phyloP scores from a whole-genome alignment of 2,329 filamentous ascomycete genomes.

The Curvularia hawaiiensis region DNA sequence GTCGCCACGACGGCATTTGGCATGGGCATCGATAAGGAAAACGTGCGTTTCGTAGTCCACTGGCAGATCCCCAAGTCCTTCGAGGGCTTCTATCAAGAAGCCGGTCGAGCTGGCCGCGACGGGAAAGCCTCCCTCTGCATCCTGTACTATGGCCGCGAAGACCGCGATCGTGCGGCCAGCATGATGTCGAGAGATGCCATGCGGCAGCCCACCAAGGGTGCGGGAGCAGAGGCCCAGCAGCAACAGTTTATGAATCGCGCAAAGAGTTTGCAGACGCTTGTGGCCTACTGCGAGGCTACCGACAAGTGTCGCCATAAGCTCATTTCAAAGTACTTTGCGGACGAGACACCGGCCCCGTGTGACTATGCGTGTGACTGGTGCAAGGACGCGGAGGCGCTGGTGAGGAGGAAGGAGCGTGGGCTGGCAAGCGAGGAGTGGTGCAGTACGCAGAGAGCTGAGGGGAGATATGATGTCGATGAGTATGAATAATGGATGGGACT shows the following conservation, averaged over 20 bases:
- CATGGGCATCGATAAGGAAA: conserved; percentile 96
- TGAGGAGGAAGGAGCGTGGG: conserved; percentile 50
- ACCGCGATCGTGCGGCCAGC: conserved; percentile 73
- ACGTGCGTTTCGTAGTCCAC: conserved; percentile 92
- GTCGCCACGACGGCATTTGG: conserved; percentile 96
- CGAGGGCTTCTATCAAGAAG: conserved; percentile 96
- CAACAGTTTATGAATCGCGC: conserved; percentile 48
- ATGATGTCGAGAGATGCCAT: conserved; percentile 57
- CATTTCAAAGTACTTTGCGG: conserved; percentile 47
- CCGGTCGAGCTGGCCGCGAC: conserved; percentile 86
- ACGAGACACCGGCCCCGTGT: conserved; percentile 45
- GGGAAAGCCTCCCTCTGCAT: conserved; percentile 87
- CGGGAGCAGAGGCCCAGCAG: conserved; percentile 39
- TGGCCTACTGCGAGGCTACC: conserved; percentile 81
- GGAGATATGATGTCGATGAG: conserved; percentile 48
- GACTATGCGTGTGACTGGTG: conserved; percentile 57
- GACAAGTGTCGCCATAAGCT: conserved; percentile 70
- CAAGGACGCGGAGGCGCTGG: conserved; percentile 51
- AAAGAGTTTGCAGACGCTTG: conserved; percentile 61
- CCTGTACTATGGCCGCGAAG: conserved; percentile 88
- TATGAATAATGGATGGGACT: conserved; percentile 34
- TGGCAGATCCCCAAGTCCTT: conserved; percentile 95
- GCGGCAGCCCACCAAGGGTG: conserved; percentile 54
- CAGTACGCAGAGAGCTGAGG: conserved; percentile 53
- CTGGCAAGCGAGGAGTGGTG: conserved; percentile 57